Percentiles rank a stretch among this genome's conserved stretches.
Conservation (phyloP, 2,329 filamentous ascomycete species). For the Monosporascus sp. region DNA sequence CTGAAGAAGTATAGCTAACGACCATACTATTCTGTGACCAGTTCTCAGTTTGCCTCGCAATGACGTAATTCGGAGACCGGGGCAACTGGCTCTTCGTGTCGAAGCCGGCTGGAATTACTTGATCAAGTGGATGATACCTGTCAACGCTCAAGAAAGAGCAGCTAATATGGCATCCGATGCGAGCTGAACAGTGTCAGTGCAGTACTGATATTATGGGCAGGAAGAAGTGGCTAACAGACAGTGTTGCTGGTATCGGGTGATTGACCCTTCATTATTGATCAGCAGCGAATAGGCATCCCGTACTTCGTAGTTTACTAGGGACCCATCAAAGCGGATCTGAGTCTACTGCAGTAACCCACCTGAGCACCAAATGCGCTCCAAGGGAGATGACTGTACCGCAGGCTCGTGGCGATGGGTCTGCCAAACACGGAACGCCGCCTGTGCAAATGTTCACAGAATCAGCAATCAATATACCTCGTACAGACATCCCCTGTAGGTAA, state of each 20-base stretch:
- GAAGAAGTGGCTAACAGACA: background rate
- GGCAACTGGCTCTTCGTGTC: background rate
- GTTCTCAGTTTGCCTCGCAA: background rate
- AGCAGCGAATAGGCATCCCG: no score
- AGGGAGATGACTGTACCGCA: background rate
- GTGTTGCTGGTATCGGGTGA: no score
- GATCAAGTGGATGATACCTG: background rate
- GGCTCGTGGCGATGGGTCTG: background rate
- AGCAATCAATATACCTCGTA: no score
- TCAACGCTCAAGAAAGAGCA: background rate
- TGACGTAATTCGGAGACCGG: background rate
- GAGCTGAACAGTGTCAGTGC: background rate
- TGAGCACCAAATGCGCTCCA: background rate
- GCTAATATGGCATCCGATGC: background rate
- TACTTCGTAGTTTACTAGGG: no score
- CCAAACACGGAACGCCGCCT: background rate
- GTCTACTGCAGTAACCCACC: no score
- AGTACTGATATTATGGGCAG: background rate
- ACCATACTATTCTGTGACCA: background rate
- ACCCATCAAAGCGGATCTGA: no score
- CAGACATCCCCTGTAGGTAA: no score
- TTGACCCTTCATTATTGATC: no score
- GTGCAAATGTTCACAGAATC: background rate
- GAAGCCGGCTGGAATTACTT: background rate
- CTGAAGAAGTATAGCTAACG: no score